phyloP scores from a whole-genome alignment of 345 rosid genomes.

The Conringia planisiliqua region DNA sequence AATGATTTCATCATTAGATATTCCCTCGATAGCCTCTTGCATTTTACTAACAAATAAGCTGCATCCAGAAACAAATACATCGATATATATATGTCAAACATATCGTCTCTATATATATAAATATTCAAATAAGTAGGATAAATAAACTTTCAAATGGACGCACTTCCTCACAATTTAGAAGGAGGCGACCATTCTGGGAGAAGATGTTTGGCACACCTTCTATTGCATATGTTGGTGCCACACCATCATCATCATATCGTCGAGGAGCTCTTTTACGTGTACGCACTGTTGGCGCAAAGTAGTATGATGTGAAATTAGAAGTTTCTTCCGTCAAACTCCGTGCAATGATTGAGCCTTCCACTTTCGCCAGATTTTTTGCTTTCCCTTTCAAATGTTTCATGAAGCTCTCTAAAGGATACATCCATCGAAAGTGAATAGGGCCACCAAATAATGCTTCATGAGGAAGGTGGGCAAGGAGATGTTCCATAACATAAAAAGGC shows the following conservation, averaged over 20 bases:
- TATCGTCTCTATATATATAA: too few species aligned
- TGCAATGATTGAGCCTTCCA: not conserved
- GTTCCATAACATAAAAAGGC: not conserved
- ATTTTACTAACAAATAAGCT: too few species aligned
- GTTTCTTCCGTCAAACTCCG: not conserved
- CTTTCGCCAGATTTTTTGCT: not conserved
- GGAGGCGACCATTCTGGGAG: too few species aligned
- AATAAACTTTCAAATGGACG: too few species aligned
- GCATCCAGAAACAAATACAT: too few species aligned
- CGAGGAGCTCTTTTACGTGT: not conserved
- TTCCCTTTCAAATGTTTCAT: not conserved
- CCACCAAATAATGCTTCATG: not conserved
- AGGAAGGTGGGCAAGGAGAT: not conserved
- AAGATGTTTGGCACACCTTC: too few species aligned
- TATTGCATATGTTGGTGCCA: not conserved
- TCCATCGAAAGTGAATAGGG: not conserved
- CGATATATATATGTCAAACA: too few species aligned
- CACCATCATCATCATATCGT: not conserved
- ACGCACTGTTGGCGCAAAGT: not conserved
- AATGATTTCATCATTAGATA: too few species aligned
- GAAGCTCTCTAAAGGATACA: not conserved
- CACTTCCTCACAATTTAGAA: too few species aligned
- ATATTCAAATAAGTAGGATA: too few species aligned
- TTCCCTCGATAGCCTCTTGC: too few species aligned
- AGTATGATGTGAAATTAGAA: not conserved